Evolutionary conservation across 2,329 filamentous ascomycete genomes (phyloP), one percentile per base, ranked within the genome.

Genomic region (Aspergillus quadricinctus): DNA sequence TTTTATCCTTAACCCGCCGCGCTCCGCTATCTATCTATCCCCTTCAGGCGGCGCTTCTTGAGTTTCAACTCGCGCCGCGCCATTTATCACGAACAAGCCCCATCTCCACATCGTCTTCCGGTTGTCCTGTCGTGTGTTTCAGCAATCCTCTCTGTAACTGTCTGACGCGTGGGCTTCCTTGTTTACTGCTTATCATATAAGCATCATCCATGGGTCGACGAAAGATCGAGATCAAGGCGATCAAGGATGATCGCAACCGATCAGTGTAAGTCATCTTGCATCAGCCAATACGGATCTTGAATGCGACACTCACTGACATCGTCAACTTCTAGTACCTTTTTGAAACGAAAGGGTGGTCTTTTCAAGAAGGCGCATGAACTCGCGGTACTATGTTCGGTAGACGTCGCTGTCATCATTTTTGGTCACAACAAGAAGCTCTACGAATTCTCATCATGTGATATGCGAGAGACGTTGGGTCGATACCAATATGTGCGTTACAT

Each of bases 291-390:
- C 23, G n/a, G 23, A 41, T 23, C 11, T 23, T 25, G 43, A 46
- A 14, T 43, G 23, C 19, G 23, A 46, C n/a, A 21, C 41, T 43
- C 28, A 45, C 57, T 59, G 37, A 58, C 52, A 40, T 51, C 27
- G 46, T 48, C 27, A 50, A 49, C 31, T 28, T 51, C 37, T 59
- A 97, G 92, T 63, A 99, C 94, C 48, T 99, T 99, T 75, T 81
- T 99, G 66, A 99, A 99, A 83, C 90, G 94, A 79, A 99, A 99
- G 78, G 94, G 93, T 68, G 94, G 94, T 68, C 82, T 99, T 50
- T 99, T 99, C 84, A 99, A 99, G 81, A 99, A 99, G 84, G 94
- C 94, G 53, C 92, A 99, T 75, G 94, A 99, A 82, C 84, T 99
- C 52, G 96, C 93, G 53, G 94, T 99, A 49, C 88, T 99, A 61